Evolutionary conservation across 2,329 filamentous ascomycete species (phyloP).

Genomic region (Diplodia corticola): DNA sequence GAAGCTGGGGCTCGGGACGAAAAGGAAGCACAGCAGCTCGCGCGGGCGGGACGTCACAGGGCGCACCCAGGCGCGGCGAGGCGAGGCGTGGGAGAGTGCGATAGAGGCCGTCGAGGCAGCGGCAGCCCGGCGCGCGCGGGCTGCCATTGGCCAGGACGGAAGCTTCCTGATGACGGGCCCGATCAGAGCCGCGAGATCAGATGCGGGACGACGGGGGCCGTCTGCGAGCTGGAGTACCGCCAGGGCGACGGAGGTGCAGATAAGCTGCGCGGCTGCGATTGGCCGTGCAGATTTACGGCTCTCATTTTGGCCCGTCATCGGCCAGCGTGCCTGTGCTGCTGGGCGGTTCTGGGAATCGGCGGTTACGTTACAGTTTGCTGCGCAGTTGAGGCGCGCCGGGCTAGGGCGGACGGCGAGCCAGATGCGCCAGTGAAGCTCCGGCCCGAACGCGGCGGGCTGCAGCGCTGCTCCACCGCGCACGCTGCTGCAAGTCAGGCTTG

Average conservation of each 20-base stretch:
- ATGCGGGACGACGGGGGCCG: constrained; percentile 18
- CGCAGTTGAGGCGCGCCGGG: constrained; percentile 16
- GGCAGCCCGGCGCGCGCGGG: not conserved
- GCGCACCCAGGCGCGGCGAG: not conserved
- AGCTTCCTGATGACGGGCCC: constrained; percentile 14
- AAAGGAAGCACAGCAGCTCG: constrained; percentile 20
- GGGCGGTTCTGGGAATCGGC: constrained; percentile 15
- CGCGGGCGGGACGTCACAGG: constrained; percentile 19
- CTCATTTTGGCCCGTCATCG: constrained; percentile 23
- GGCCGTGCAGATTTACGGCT: constrained; percentile 10
- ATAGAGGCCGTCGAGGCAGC: not conserved
- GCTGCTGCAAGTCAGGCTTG: not conserved
- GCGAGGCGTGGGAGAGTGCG: constrained; percentile 19
- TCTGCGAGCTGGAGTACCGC: constrained; percentile 8
- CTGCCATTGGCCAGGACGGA: constrained; percentile 11
- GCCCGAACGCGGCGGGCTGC: constrained; percentile 1
- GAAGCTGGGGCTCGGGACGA: constrained; percentile 25
- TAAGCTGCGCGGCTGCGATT: constrained; percentile 20
- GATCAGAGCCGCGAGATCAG: constrained; percentile 23
- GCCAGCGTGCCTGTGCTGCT: constrained; percentile 7
- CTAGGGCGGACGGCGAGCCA: constrained; percentile 7
- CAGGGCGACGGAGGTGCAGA: constrained; percentile 7
- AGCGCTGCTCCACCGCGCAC: not conserved
- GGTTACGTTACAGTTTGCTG: constrained; percentile 24
- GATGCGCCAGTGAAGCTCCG: constrained; percentile 3